These are phyloP conservation scores for Calocybe gangraenosa DNA, from an alignment of 768 basidiomycete species.

Conservation along the genomic window DNA sequence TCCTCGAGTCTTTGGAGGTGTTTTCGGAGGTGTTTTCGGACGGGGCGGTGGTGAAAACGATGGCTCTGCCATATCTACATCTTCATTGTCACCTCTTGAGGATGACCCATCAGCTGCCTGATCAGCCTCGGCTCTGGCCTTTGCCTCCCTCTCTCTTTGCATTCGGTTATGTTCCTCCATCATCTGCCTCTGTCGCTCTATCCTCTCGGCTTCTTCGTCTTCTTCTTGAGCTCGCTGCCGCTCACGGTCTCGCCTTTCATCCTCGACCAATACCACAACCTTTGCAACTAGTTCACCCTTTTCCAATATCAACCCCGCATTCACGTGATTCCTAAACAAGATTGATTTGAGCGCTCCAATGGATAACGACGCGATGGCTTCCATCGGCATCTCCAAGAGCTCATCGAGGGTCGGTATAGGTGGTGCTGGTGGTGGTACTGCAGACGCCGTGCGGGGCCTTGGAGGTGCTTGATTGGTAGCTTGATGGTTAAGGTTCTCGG, in stretches of 20 bases:
- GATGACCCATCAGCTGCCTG: neutral
- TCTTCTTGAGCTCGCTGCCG: constrained; percentile 42
- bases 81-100: constrained; percentile 12
- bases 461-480: constrained; percentile 25
- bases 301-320: constrained; percentile 75
- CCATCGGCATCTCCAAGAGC: constrained; percentile 58
- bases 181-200: constrained; percentile 32
- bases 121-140: constrained; percentile 15
- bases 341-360: constrained; percentile 75
- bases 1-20: constrained; percentile 30
- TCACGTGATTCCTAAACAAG: constrained; percentile 78
- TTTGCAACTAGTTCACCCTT: constrained; percentile 80
- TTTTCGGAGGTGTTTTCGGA: constrained; percentile 20
- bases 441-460: constrained; percentile 40
- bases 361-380: constrained; percentile 55
- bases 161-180: constrained; percentile 28
- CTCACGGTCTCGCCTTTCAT: constrained; percentile 54
- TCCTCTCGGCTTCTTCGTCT: constrained; percentile 37
- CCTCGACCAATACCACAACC: constrained; percentile 59
- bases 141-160: constrained; percentile 26
- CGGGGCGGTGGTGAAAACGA: constrained; percentile 20
- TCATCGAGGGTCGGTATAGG: constrained; percentile 63
- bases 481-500: constrained; percentile 17
- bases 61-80: constrained; percentile 8
- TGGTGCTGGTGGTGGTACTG: constrained; percentile 27